Base-by-base conservation (phyloP, 805 yeast genomes). In the Priceomyces castillae region DNA sequence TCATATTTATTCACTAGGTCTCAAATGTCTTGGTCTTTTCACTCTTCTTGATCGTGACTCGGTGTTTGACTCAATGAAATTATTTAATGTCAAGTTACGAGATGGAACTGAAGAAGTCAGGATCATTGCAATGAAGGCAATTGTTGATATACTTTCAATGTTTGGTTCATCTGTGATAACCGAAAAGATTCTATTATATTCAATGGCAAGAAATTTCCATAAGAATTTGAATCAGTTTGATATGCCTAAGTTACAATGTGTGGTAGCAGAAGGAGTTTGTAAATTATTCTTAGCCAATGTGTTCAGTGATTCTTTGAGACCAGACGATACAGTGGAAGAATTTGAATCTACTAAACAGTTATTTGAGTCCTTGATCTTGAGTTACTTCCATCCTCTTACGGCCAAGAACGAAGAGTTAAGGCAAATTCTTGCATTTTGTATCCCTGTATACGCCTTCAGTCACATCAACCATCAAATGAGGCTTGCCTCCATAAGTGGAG, bases 391-490 rank as follows among this genome's bases (percentile, higher is more conserved):
- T 41, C 90, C 94, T 0, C 61, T 68, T 3, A 82, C 83, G 42
- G 62, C 77, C 4, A 64, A 70, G 4, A 88, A 88, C 52, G 83
- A 78, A 44, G 78, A 81, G 12, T 68, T 90, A 47, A 72, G 82
- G 38, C 97, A 90, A 61, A 86, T 86, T 0, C 76, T 90, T 46
- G 80, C 94, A 7, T 90, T 87, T 56, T 90, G 96, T 59, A 72
- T 90, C 14, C 97, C 97, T 0, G 95, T 86, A 0, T 89, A 86
- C 59, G 82, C 94, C 30, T 85, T 81, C 56, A 85, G 95, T 26
- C 90, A 83, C 53, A 68, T 72, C 0, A 66, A 67, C 14, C 95
- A 90, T 58, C 97, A 88, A 59, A 75, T 73, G 39, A 71, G 82
- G 46, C 64, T 90, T 55, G 74, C 82, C 5, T 64, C 78, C 25